Conservation (phyloP, 148 eudicot genomes). For the Rhododendron kiyosumense region DNA sequence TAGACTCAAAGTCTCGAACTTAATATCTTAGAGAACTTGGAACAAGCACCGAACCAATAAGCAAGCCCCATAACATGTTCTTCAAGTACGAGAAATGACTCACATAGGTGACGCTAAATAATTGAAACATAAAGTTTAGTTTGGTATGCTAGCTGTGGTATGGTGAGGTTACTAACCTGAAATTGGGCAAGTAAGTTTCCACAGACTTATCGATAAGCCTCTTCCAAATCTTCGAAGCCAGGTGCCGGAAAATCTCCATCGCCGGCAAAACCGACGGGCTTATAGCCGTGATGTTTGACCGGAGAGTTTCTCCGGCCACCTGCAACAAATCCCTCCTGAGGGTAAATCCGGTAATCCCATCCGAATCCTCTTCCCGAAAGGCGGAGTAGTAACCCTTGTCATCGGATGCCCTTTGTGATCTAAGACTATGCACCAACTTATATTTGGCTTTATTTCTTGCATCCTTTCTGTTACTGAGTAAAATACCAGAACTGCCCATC, state of each 20-base stretch:
- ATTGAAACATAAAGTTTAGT: background rate
- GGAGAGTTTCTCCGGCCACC: slow-evolving; percentile 46
- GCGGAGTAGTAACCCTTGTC: slow-evolving; percentile 56
- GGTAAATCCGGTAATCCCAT: slow-evolving; percentile 61
- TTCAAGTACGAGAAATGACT: too few relatives aligned
- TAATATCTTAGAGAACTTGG: background rate
- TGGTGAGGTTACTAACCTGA: slow-evolving; percentile 14
- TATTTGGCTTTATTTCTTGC: slow-evolving; percentile 36
- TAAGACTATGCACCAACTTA: slow-evolving; percentile 23
- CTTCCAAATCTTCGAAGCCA: slow-evolving; percentile 30
- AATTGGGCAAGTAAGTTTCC: slow-evolving; percentile 53
- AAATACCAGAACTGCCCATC: slow-evolving; percentile 64
- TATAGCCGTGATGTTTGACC: slow-evolving; percentile 35
- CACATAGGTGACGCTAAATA: too few relatives aligned
- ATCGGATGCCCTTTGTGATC: slow-evolving; percentile 51
- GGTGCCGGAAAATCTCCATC: slow-evolving; percentile 35
- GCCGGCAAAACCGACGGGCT: slow-evolving; percentile 43
- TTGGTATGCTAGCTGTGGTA: background rate
- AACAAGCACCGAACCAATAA: background rate
- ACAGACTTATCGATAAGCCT: slow-evolving; percentile 32
- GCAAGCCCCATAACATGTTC: background rate
- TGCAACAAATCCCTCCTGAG: slow-evolving; percentile 50
- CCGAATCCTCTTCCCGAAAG: slow-evolving; percentile 57
- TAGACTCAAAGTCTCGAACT: too few relatives aligned
- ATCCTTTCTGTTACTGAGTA: slow-evolving; percentile 35